Evolutionary conservation across 257 asterid species (phyloP).

Genomic region (Forsythia viridissima): DNA sequence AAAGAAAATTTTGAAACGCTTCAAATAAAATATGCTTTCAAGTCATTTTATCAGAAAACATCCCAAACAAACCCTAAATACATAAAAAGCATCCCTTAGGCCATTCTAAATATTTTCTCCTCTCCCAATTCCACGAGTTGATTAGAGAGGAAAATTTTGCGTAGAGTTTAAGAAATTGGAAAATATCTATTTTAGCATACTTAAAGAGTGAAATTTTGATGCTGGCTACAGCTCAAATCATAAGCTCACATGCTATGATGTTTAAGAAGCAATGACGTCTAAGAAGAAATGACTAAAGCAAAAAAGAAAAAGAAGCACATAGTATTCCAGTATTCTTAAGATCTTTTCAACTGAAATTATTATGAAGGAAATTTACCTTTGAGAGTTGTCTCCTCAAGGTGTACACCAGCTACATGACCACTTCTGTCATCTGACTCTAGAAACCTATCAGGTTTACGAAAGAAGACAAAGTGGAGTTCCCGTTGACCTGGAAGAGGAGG

Average conservation of each 20-base stretch:
- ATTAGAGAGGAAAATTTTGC: background rate
- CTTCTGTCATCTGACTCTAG: slow-evolving; percentile 46
- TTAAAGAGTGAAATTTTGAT: background rate
- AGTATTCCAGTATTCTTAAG: background rate
- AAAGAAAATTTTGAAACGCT: background rate
- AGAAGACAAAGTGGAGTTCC: slow-evolving; percentile 89
- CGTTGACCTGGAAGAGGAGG: slow-evolving; percentile 44
- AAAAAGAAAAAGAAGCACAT: background rate
- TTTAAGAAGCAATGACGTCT: slow-evolving; percentile 5
- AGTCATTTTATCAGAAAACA: background rate
- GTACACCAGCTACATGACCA: slow-evolving; percentile 67
- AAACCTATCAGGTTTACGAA: slow-evolving; percentile 76
- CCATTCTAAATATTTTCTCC: background rate
- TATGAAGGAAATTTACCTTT: slow-evolving; percentile 44
- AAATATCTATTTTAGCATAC: background rate
- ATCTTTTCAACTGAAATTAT: background rate
- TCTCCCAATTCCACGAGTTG: background rate
- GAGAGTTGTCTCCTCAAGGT: slow-evolving; percentile 74
- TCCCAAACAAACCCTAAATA: background rate
- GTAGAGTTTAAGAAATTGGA: background rate
- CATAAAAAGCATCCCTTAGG: background rate
- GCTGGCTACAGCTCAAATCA: background rate
- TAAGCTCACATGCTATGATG: slow-evolving; percentile 5
- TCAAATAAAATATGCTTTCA: background rate
- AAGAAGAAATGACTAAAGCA: background rate